Conservation (phyloP, 139 green algal species). For the Pseudopediastrum boryanum region DNA sequence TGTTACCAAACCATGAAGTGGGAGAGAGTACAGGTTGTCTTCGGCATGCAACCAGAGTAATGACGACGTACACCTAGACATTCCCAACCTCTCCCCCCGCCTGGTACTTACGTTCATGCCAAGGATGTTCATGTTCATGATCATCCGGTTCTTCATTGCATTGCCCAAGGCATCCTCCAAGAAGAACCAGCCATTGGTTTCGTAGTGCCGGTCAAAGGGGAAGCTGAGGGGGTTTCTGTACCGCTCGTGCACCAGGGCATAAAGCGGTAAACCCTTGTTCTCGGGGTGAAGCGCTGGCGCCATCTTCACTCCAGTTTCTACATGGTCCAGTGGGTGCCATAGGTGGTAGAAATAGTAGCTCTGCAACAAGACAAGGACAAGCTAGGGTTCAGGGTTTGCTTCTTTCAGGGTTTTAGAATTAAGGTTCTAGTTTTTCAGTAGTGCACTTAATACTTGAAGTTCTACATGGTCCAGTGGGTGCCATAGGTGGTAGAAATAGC, state of each 20-base stretch:
- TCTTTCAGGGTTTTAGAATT: too few relatives aligned
- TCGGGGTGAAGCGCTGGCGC: neutral
- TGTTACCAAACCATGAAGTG: too few relatives aligned
- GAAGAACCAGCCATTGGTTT: constrained; percentile 38
- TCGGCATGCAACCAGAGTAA: too few relatives aligned
- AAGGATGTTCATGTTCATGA: constrained; percentile 30
- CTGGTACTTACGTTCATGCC: constrained; percentile 18
- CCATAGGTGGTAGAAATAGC: constrained; percentile 40
- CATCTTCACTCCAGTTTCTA: constrained; percentile 5
- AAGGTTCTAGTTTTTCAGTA: too few relatives aligned
- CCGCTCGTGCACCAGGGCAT: constrained; percentile 29
- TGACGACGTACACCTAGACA: too few relatives aligned
- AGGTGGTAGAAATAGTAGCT: constrained; percentile 42
- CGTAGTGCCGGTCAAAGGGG: neutral
- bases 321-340: constrained; percentile 34
- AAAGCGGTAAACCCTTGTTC: constrained; percentile 13
- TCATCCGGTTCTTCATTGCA: constrained; percentile 10
- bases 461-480: constrained; percentile 34
- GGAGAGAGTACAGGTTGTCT: too few relatives aligned
- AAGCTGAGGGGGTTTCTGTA: neutral
- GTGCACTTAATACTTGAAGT: too few relatives aligned
- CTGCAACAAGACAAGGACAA: neutral
- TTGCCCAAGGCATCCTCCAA: constrained; percentile 16
- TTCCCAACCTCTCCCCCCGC: neutral
- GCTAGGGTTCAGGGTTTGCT: neutral